These are phyloP conservation scores for Pochonia chlamydosporia DNA, from an alignment of 2,329 filamentous ascomycete species.

Conservation along the genomic window DNA sequence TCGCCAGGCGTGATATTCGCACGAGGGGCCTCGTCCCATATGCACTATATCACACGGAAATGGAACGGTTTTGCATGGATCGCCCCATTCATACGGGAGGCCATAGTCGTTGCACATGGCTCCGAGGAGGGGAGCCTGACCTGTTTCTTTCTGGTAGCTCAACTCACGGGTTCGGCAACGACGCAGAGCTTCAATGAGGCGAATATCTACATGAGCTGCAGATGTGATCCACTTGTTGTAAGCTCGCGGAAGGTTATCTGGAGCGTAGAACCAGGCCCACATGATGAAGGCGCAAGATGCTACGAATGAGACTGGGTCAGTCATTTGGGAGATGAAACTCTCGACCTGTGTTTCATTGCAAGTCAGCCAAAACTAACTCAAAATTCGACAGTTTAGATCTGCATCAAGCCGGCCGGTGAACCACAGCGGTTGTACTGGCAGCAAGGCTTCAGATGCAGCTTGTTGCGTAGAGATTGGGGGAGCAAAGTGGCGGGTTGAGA, in stretches of 20 bases:
- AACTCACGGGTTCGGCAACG: conserved; percentile 58
- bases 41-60: conserved; percentile 82
- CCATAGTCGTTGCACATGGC: conserved; percentile 67
- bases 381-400: not conserved
- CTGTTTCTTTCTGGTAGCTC: conserved; percentile 68
- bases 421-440: too few relatives aligned
- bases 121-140: conserved; percentile 60
- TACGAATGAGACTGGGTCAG: conserved; percentile 69
- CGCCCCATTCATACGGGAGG: conserved; percentile 65
- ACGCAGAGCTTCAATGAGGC: conserved; percentile 69
- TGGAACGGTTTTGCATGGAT: conserved; percentile 62
- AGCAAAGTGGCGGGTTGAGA: too few relatives aligned
- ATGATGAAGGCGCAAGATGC: conserved; percentile 70
- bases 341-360: conserved; percentile 19
- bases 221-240: conserved; percentile 81
- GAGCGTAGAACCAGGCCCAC: conserved; percentile 83
- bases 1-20: conserved; percentile 66
- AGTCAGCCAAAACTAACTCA: not conserved
- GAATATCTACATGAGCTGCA: conserved; percentile 67
- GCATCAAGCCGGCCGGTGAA: not conserved
- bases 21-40: conserved; percentile 67
- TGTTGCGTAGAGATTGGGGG: not conserved
- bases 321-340: conserved; percentile 26
- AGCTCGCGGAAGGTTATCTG: conserved; percentile 61
- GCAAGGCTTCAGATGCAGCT: not conserved